Percentiles rank a stretch among this genome's conserved stretches.
Evolutionary conservation across 495 filamentous ascomycete species (phyloP).

Genomic region (Neurospora sp.): DNA sequence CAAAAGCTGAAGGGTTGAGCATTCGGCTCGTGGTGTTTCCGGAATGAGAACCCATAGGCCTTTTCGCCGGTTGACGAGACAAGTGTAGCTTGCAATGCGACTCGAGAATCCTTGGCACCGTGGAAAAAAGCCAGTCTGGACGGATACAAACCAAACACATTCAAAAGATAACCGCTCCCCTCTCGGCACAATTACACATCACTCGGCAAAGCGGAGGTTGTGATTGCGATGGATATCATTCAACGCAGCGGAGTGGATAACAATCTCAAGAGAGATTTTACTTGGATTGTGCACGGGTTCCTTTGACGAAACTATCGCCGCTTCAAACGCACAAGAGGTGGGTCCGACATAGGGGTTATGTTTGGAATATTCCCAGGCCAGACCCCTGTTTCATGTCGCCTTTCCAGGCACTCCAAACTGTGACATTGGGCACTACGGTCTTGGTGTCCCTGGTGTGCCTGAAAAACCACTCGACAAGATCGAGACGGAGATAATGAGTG

Average conservation of each 20-base stretch:
- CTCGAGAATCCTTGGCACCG: neutral
- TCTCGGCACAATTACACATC: neutral
- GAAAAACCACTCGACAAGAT: slow-evolving; percentile 5
- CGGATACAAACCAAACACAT: neutral
- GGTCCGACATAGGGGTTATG: slow-evolving; percentile 14
- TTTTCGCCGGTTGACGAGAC: neutral
- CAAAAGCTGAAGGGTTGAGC: neutral
- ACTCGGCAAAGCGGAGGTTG: neutral
- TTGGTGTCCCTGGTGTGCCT: neutral
- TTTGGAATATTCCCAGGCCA: slow-evolving; percentile 24
- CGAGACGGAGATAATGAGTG: slow-evolving; percentile 11
- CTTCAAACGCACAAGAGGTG: slow-evolving; percentile 16
- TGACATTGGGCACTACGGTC: slow-evolving; percentile 8
- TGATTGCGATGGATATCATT: neutral
- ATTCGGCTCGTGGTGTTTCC: neutral
- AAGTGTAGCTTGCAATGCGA: neutral
- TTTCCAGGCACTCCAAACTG: slow-evolving; percentile 13
- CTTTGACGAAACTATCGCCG: slow-evolving; percentile 7
- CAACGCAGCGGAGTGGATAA: neutral
- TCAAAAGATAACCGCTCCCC: neutral
- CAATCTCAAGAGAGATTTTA: neutral
- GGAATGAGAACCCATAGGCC: neutral
- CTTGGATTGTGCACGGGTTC: neutral
- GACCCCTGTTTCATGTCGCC: slow-evolving; percentile 29
- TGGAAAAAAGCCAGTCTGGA: neutral